These are phyloP conservation scores for Diversispora eburnea DNA, from an alignment of 192 early-diverging fungal genomes.

Conservation along the genomic window DNA sequence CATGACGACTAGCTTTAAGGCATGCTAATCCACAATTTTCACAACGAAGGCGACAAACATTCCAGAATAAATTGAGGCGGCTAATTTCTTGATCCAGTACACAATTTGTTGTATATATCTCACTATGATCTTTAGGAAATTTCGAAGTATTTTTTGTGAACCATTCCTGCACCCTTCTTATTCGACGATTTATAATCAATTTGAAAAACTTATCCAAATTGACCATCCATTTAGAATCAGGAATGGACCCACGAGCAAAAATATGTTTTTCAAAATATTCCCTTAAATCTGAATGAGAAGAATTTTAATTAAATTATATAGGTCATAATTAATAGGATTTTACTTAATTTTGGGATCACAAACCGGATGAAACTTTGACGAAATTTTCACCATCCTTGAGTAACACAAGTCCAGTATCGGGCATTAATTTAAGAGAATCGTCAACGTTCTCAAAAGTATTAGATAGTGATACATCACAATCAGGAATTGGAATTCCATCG, in stretches of 20 bases:
- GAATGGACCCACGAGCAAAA: not conserved
- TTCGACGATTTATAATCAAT: conserved; percentile 16
- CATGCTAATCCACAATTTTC: conserved; percentile 15
- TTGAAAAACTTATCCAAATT: conserved; percentile 19
- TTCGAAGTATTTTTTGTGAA: conserved; percentile 4
- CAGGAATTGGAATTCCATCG: conserved; percentile 9
- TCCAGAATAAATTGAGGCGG: conserved; percentile 20
- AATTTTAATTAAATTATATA: not conserved
- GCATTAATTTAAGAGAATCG: conserved; percentile 11
- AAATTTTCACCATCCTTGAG: conserved; percentile 8
- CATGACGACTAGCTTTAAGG: conserved; percentile 22
- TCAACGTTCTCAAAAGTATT: conserved; percentile 13
- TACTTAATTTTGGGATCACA: too few relatives aligned
- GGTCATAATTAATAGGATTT: too few relatives aligned
- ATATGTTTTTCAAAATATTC: conserved; percentile 23
- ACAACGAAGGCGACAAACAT: conserved; percentile 20
- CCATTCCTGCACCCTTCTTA: conserved; percentile 27
- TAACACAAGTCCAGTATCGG: conserved; percentile 13
- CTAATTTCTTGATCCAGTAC: conserved; percentile 28
- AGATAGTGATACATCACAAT: conserved; percentile 13
- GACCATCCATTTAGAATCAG: conserved; percentile 24
- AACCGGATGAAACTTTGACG: conserved; percentile 19
- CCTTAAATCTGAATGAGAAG: conserved; percentile 4
- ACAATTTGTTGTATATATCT: conserved; percentile 18
- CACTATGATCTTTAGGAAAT: conserved; percentile 24